Evolutionary conservation across 2,329 filamentous ascomycete genomes (phyloP).

Genomic region (Colletotrichum karsti): DNA sequence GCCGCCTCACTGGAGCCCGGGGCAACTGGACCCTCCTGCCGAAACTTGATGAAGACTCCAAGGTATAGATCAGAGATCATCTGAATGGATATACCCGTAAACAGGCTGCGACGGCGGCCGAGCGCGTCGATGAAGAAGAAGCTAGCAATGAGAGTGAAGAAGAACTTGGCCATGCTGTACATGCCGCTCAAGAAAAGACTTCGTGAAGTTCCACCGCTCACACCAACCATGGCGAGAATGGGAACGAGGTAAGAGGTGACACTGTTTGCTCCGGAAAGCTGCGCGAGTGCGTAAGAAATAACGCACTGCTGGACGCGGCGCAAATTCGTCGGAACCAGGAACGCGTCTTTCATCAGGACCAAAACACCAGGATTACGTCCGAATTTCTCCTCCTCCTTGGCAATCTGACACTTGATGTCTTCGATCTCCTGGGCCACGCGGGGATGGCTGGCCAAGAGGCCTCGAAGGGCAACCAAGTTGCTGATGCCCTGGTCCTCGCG

Average conservation of each 20-base stretch:
- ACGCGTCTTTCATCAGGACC: slow-evolving; percentile 43
- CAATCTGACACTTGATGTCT: slow-evolving; percentile 40
- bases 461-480: slow-evolving; percentile 32
- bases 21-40: slow-evolving; percentile 34
- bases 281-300: slow-evolving; percentile 46
- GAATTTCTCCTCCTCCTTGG: slow-evolving; percentile 21
- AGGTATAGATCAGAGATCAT: slow-evolving; percentile 51
- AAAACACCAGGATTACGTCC: slow-evolving; percentile 28
- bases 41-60: slow-evolving; percentile 46
- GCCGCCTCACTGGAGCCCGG: slow-evolving; percentile 44
- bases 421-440: slow-evolving; percentile 36
- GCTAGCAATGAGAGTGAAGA: slow-evolving; percentile 47
- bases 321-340: slow-evolving; percentile 45
- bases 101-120: slow-evolving; percentile 46
- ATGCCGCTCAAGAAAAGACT: slow-evolving; percentile 50
- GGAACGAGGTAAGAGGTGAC: slow-evolving; percentile 54
- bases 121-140: slow-evolving; percentile 55
- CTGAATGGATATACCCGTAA: slow-evolving; percentile 45
- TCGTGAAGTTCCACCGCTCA: slow-evolving; percentile 36
- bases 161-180: slow-evolving; percentile 53
- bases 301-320: slow-evolving; percentile 48
- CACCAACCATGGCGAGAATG: slow-evolving; percentile 47
- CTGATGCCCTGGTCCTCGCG: slow-evolving; percentile 36
- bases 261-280: slow-evolving; percentile 53
- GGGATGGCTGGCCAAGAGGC: slow-evolving; percentile 35